Base-by-base conservation (phyloP, 352 stramenopile species). In the Globisporangium emineosum region DNA sequence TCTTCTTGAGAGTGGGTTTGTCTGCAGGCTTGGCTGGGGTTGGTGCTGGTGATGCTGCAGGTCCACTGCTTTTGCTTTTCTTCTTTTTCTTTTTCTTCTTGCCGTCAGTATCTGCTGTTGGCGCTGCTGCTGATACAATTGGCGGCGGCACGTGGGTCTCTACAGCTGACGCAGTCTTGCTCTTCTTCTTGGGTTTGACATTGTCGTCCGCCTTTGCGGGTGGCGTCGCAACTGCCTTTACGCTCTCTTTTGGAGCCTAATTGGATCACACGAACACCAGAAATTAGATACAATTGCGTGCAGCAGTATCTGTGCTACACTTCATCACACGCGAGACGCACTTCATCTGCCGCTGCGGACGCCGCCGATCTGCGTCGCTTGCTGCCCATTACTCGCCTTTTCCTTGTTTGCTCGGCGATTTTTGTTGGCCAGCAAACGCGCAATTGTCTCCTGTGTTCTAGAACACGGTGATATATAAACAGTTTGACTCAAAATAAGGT, bases 51-150 rank as follows among this genome's bases (percentile, higher is more conserved):
- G n/a, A n/a, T 51, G 19, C 35, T 45, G 35, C 7, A 10, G 23
- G 15, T 21, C 49, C 29, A 30, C 5, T 30, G 23, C 25, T 45
- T 8, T 33, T 76, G 57, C 69, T 79, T 33, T 70, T 79, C 33
- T 70, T 83, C 52, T 82, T 90, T 55, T 88, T 91, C 40, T 83
- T 88, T 52, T 87, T 89, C 53, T 82, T 83, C 62, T 83, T 71
- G 29, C 56, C 37, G 7, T 27, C 27, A 3, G 65, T 50, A 37
- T 55, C 19, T 42, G 8, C 50, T 49, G 19, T 45, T 49, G n/a
- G 0, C 25, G 54, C 23, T 29, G 47, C 15, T 15, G 17, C 6
- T 43, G 37, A n/a, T 19, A 10, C 5, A 32, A 33, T 30, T 25
- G 42, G 0, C 10, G 23, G 6, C 23, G 19, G 3, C 40, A n/a